phyloP scores from a whole-genome alignment of 2,329 filamentous ascomycete species.

The Xylogone sp. region DNA sequence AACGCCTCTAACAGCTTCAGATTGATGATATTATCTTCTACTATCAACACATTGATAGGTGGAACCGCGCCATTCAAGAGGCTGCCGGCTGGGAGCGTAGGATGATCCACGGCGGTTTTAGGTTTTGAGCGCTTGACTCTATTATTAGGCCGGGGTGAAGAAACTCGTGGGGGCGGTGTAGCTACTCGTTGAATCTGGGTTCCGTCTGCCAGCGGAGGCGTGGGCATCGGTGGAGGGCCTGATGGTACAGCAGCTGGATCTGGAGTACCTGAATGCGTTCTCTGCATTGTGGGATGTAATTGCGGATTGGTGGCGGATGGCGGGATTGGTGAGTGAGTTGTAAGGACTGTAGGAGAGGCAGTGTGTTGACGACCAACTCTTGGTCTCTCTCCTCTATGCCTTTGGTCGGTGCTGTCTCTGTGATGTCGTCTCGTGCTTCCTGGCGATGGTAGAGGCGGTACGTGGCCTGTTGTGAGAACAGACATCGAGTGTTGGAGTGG shows the following conservation, averaged over 20 bases:
- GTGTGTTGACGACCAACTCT: conserved; percentile 70
- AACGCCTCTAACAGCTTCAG: conserved; percentile 89
- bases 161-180: conserved; percentile 43
- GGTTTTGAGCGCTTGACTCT: conserved; percentile 38
- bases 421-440: conserved; percentile 61
- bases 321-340: conserved; percentile 21
- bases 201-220: conserved; percentile 54
- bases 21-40: conserved; percentile 99
- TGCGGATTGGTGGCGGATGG: conserved; percentile 24
- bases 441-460: conserved; percentile 78
- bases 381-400: conserved; percentile 42
- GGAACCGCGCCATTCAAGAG: conserved; percentile 76
- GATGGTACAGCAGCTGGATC: conserved; percentile 44
- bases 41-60: conserved; percentile 94
- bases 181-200: conserved; percentile 31
- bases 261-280: conserved; percentile 55
- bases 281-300: conserved; percentile 39
- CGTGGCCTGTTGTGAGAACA: conserved; percentile 74
- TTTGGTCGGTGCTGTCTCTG: conserved; percentile 19
- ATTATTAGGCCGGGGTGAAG: conserved; percentile 40
- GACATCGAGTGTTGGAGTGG: conserved; percentile 65
- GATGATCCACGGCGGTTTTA: conserved; percentile 43
- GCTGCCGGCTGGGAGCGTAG: conserved; percentile 55
- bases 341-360: conserved; percentile 70
- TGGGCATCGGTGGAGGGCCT: conserved; percentile 43